Evolutionary conservation across 257 asterid species (phyloP), one percentile per base, ranked within the genome.

Genomic region (Rauvolfia tetraphylla): DNA sequence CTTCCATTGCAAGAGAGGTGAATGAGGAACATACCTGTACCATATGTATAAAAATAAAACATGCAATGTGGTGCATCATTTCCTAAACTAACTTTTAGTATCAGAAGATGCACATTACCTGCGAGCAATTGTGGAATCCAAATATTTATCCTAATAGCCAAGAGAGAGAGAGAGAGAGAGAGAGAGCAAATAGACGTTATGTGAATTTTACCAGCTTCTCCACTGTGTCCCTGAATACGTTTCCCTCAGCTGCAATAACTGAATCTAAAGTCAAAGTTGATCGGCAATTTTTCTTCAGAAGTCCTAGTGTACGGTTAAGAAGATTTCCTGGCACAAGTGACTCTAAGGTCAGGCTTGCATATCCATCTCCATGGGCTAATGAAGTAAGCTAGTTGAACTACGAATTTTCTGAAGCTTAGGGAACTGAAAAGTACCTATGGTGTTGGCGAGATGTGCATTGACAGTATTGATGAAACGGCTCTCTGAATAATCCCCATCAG

Each of bases 401-500:
- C 25, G 49, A 46, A 80, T 61, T 65, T 54, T 42, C 46, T 25
- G 36, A 76, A 48, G 54, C 22, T 74, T 49, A 39, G 67, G 56
- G 74, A 70, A 74, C 74, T 68, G 69, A 56, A 74, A 74, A 66
- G 56, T 90, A 94, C 98, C 98, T 29, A 95, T 83, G 59, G 99
- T 92, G 88, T 95, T 95, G 33, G 99, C 99, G 80, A 95, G 96
- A 86, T 90, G 86, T 67, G 99, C 98, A 74, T 95, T 95, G 75
- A 91, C 88, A 75, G 86, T 90, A 78, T 84, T 83, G 95, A 90
- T 83, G 85, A 95, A 95, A 67, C 98, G 98, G 68, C 86, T 93
- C 90, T 95, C 99, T 31, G 99, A 91, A 89, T 89, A 95, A 85
- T 95, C 99, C 57, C 99, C 98, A 57, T 95, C 99, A 81, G 75